Percentiles rank a stretch among this genome's conserved stretches.
phyloP scores from a whole-genome alignment of 176 grass and related monocot genomes.

The Coix lacrymajobi region DNA sequence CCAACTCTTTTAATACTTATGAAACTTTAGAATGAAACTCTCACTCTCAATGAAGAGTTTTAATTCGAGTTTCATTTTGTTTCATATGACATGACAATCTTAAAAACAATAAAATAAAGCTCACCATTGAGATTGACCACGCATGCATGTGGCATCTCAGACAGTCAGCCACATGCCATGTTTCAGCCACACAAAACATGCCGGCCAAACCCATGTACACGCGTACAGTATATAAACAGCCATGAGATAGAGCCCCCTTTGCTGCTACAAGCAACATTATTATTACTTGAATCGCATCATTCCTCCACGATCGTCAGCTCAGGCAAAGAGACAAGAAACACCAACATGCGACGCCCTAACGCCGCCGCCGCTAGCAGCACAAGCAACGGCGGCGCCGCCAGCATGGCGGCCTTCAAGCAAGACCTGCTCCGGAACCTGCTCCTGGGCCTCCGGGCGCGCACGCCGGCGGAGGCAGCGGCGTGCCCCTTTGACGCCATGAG shows the following conservation, averaged over 20 bases:
- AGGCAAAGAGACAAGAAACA: not conserved
- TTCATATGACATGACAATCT: too few species aligned
- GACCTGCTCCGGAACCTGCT: constrained; percentile 56
- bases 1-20: too few species aligned
- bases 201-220: not conserved
- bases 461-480: not conserved
- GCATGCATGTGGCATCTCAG: not conserved
- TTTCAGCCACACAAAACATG: not conserved
- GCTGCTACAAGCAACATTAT: not conserved
- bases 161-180: not conserved
- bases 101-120: too few species aligned
- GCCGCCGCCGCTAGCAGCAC: too few species aligned
- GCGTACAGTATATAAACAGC: constrained; percentile 11
- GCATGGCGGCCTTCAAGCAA: constrained; percentile 38
- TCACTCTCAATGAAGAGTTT: too few species aligned
- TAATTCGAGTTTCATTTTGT: too few species aligned
- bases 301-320: not conserved
- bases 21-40: too few species aligned
- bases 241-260: not conserved
- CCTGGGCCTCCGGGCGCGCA: constrained; percentile 25
- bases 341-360: constrained; percentile 32
- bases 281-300: not conserved
- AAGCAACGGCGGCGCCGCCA: not conserved
- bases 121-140: too few species aligned
- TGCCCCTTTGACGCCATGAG: constrained; percentile 20